Evolutionary conservation across 108 stramenopile genomes (phyloP), one percentile per base, ranked within the genome.

Genomic region (Epithemia pelagica): DNA sequence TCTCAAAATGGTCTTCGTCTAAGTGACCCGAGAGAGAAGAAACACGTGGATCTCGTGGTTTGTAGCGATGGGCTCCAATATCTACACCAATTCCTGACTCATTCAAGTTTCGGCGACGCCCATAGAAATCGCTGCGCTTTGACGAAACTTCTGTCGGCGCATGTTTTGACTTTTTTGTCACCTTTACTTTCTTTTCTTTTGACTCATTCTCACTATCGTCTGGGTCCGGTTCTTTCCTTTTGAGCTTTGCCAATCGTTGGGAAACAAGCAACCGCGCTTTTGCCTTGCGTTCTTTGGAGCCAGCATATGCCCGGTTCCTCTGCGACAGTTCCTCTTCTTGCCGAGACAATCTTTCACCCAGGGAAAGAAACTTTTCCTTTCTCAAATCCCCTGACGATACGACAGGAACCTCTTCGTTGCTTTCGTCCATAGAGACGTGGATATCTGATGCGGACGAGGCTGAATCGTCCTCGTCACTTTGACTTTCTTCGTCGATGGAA

Each of bases 141-240:
- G 89, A 90, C 21, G 94, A 95, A 52, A 78, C 86, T 81, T 88
- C 86, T 1, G 90, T 86, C 0, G 90, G 94, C 54, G 86, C 83
- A 69, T 88, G 85, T 64, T 85, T 87, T 18, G 82, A 85, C 61
- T 78, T 84, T 67, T 67, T 55, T 5, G 37, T 46, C 15, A 46
- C 37, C 5, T 46, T 5, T 10, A 46, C 37, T 46, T 46, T 15
- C 37, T 46, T 46, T 5, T 15, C 37, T n/a, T n/a, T n/a, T n/a
- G n/a, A n/a, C n/a, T n/a, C n/a, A n/a, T n/a, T n/a, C n/a, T n/a
- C n/a, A n/a, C n/a, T n/a, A n/a, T n/a, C n/a, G n/a, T n/a, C n/a
- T n/a, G n/a, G n/a, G n/a, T n/a, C n/a, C n/a, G n/a, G n/a, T 46
- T 46, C 37, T 15, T 46, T 46, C 10, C 10, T 15, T 46, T 46